A percentile compares a stretch with the other conserved stretches of the same genome.
Conservation (phyloP, 2,329 filamentous ascomycete genomes). For the Calonectria ilicicola region DNA sequence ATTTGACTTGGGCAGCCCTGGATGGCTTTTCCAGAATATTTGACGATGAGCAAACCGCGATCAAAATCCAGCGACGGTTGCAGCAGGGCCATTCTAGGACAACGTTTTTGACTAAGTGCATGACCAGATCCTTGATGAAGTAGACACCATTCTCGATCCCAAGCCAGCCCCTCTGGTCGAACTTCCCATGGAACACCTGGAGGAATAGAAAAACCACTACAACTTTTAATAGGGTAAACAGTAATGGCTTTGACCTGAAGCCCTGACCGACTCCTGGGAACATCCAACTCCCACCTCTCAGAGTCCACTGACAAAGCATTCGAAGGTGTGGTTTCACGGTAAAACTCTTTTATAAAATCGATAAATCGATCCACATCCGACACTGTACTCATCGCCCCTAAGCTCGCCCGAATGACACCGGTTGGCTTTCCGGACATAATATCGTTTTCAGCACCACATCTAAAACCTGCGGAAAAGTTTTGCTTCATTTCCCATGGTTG, state of each 20-base stretch:
- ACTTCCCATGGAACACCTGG: slow-evolving; percentile 77
- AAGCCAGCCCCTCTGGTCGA: slow-evolving; percentile 83
- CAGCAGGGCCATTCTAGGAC: slow-evolving; percentile 89
- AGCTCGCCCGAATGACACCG: slow-evolving; percentile 84
- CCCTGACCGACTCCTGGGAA: neutral
- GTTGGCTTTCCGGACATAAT: slow-evolving; percentile 87
- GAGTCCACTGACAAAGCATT: neutral
- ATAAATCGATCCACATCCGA: slow-evolving; percentile 80
- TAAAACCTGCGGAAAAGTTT: slow-evolving; percentile 87
- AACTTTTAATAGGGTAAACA: slow-evolving; percentile 96
- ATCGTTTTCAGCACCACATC: slow-evolving; percentile 87
- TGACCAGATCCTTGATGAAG: slow-evolving; percentile 87
- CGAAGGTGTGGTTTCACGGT: slow-evolving; percentile 29
- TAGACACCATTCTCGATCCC: slow-evolving; percentile 98
- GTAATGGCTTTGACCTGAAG: slow-evolving; percentile 70
- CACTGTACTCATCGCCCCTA: slow-evolving; percentile 90
- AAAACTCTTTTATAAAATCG: slow-evolving; percentile 77
- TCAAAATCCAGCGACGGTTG: slow-evolving; percentile 80
- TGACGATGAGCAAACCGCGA: slow-evolving; percentile 73
- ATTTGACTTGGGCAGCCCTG: slow-evolving; percentile 51
- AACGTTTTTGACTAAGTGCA: slow-evolving; percentile 88
- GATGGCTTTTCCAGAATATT: slow-evolving; percentile 53
- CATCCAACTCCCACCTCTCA: neutral
- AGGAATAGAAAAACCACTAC: slow-evolving; percentile 81
- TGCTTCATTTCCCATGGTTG: slow-evolving; percentile 84